Evolutionary conservation across 331 rosid genomes (phyloP).

Genomic region (Erythrophleum ivorense): DNA sequence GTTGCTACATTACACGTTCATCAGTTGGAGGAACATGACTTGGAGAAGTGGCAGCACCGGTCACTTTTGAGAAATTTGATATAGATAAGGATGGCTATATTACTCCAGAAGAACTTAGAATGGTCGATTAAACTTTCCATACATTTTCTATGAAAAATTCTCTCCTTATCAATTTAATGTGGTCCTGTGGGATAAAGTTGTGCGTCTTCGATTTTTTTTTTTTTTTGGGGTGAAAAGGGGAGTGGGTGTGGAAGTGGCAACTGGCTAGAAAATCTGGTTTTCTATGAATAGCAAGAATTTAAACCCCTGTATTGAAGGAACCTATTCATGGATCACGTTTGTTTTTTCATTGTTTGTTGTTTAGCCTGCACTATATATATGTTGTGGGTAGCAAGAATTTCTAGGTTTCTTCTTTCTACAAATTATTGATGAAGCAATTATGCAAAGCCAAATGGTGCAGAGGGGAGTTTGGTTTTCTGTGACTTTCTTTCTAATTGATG

Average conservation of each 20-base stretch:
- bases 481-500: constrained; percentile 4
- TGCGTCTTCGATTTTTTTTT: neutral
- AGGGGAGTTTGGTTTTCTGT: neutral
- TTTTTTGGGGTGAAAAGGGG: neutral
- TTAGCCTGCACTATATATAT: constrained; percentile 23
- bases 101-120: constrained; percentile 93
- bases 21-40: constrained; percentile 96
- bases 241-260: neutral
- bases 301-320: too few species aligned
- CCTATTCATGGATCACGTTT: constrained; percentile 94
- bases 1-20: constrained; percentile 95
- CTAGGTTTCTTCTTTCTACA: constrained; percentile 20
- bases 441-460: neutral
- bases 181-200: neutral
- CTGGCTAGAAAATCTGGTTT: constrained; percentile 15
- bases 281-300: too few species aligned
- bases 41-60: constrained; percentile 82
- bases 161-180: constrained; percentile 1
- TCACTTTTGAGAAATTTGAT: constrained; percentile 95
- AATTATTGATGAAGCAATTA: neutral
- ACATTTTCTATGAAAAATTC: constrained; percentile 15
- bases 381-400: constrained; percentile 31
- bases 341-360: constrained; percentile 11
- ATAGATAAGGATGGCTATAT: constrained; percentile 94
- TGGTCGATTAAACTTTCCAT: constrained; percentile 60